Percentiles rank a stretch among this genome's conserved stretches.
Conservation (phyloP, 2,329 filamentous ascomycete species). For the Sporothrix phasma region DNA sequence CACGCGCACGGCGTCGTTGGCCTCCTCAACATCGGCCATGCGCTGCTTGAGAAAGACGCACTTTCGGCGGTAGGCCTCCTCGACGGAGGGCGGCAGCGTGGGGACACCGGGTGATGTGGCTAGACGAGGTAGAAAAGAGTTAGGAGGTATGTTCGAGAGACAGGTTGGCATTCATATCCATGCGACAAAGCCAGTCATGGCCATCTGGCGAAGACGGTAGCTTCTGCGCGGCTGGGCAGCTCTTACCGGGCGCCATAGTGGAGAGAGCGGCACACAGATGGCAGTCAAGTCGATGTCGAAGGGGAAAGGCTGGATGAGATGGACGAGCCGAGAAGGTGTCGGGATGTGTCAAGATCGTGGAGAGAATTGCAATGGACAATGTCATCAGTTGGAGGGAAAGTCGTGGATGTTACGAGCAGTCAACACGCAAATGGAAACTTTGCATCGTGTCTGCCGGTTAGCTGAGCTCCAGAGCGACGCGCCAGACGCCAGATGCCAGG, state of each 20-base stretch:
- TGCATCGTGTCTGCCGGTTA: not conserved
- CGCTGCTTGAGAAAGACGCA: conserved; percentile 90
- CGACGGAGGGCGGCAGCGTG: conserved; percentile 73
- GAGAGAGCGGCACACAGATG: not conserved
- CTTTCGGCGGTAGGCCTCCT: conserved; percentile 92
- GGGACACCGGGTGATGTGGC: conserved; percentile 26
- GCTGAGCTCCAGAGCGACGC: conserved; percentile 4
- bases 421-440: not conserved
- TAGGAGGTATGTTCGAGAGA: too few species aligned
- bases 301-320: not conserved
- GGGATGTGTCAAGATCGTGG: not conserved
- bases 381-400: not conserved
- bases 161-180: not conserved
- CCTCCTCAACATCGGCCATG: conserved; percentile 81
- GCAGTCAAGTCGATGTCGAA: not conserved
- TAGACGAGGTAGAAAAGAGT: not conserved
- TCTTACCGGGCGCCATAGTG: conserved; percentile 18
- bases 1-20: conserved; percentile 74
- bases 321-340: not conserved
- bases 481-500: not conserved
- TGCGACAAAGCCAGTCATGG: not conserved
- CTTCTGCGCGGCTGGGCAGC: not conserved
- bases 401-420: not conserved
- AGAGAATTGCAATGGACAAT: not conserved
- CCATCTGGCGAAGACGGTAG: not conserved